A percentile compares a stretch with the other conserved stretches of the same genome.
Evolutionary conservation across 1,139 yeast genomes (phyloP).

Genomic region (Suzukiozyma palmioleophila): DNA sequence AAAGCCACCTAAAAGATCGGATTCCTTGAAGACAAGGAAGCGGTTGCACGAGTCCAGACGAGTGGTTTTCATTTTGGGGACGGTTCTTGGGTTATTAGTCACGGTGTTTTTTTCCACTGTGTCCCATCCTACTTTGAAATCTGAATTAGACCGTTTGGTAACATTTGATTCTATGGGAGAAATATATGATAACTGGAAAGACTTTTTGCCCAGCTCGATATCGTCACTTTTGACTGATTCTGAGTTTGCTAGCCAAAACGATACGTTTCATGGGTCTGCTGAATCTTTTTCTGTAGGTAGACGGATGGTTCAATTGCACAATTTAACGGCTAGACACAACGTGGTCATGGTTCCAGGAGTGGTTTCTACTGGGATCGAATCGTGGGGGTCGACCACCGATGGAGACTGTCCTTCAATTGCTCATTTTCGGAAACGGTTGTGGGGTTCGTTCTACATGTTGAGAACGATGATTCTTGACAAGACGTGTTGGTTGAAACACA

Average conservation of each 20-base stretch:
- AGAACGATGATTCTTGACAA: conserved; percentile 89
- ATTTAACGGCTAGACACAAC: conserved; percentile 58
- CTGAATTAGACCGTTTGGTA: conserved; percentile 51
- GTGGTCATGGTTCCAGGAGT: conserved; percentile 96
- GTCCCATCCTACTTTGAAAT: conserved; percentile 35
- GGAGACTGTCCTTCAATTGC: conserved; percentile 77
- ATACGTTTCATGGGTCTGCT: conserved; percentile 50
- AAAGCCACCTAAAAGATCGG: not conserved
- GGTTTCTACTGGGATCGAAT: conserved; percentile 89
- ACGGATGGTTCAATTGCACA: conserved; percentile 49
- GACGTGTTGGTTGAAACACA: conserved; percentile 87
- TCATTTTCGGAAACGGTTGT: conserved; percentile 83
- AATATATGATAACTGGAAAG: conserved; percentile 61
- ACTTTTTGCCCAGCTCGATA: conserved; percentile 61
- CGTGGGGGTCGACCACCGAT: conserved; percentile 68
- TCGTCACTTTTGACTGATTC: conserved; percentile 58
- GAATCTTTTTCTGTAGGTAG: conserved; percentile 88
- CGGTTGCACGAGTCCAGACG: conserved; percentile 38
- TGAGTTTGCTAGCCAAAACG: conserved; percentile 26
- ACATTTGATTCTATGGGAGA: conserved; percentile 50
- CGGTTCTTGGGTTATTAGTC: conserved; percentile 60
- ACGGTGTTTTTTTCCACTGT: conserved; percentile 61
- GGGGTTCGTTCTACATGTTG: conserved; percentile 98
- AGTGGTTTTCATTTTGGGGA: conserved; percentile 52
- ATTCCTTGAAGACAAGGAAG: conserved; percentile 12